These are phyloP conservation scores for Paraphoma chrysanthemicola DNA, from an alignment of 2,329 filamentous ascomycete species.

Conservation along the genomic window DNA sequence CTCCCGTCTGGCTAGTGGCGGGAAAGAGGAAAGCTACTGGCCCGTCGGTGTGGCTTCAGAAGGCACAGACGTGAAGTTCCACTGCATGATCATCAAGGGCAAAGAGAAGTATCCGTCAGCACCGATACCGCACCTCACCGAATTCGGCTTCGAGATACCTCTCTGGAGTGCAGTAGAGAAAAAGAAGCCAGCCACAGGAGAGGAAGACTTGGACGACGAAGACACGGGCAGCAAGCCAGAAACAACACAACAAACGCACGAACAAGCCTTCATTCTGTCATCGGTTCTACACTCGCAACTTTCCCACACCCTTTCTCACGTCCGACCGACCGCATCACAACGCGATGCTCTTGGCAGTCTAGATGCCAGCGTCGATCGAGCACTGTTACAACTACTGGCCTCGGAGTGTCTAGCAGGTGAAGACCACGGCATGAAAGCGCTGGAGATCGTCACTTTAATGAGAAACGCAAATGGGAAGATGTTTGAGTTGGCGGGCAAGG, in stretches of 20 bases:
- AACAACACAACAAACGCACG: constrained; percentile 68
- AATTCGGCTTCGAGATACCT: constrained; percentile 92
- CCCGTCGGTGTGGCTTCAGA: constrained; percentile 91
- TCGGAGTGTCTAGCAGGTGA: constrained; percentile 91
- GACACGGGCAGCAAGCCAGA: constrained; percentile 41
- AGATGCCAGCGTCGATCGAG: constrained; percentile 88
- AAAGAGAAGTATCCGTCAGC: constrained; percentile 82
- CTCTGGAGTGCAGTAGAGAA: constrained; percentile 63
- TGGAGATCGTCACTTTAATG: constrained; percentile 90
- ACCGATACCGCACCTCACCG: constrained; percentile 89
- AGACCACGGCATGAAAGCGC: constrained; percentile 89
- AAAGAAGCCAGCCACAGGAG: constrained; percentile 28
- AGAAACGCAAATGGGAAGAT: constrained; percentile 84
- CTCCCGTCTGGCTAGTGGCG: constrained; percentile 80
- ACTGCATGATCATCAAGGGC: constrained; percentile 98
- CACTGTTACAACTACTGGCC: constrained; percentile 85
- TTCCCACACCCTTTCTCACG: constrained; percentile 74
- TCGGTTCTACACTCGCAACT: constrained; percentile 76
- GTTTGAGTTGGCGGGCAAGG: constrained; percentile 88
- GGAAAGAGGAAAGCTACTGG: constrained; percentile 91
- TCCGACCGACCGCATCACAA: constrained; percentile 69
- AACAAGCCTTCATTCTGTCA: constrained; percentile 81
- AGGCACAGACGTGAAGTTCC: constrained; percentile 87
- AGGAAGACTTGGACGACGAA: constrained; percentile 43
- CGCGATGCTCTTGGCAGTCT: constrained; percentile 71